Percentiles rank a stretch among this genome's conserved stretches.
Conservation (phyloP, 1,139 yeast genomes). For the Saccharomycopsis hybrid region DNA sequence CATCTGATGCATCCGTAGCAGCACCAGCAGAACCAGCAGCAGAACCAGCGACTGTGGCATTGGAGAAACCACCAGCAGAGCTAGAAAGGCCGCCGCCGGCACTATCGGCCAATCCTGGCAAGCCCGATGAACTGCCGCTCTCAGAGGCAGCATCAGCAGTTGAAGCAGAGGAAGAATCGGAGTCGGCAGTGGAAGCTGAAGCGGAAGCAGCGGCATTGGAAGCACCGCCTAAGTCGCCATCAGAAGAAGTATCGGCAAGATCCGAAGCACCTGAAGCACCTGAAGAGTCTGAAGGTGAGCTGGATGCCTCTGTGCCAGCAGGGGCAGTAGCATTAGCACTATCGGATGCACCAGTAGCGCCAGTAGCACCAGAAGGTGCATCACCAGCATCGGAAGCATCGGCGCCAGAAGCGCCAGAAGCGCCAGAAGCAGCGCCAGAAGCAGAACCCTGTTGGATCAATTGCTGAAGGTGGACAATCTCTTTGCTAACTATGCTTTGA, state of each 20-base stretch:
- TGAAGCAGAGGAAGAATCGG: neutral
- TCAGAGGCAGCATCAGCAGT: neutral
- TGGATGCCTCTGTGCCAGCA: too few species aligned
- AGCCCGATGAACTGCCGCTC: too few species aligned
- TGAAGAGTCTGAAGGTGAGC: too few species aligned
- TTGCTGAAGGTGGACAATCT: neutral
- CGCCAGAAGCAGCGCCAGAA: neutral
- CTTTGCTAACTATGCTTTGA: too few species aligned
- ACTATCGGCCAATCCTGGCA: too few species aligned
- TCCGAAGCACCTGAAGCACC: too few species aligned
- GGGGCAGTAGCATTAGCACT: too few species aligned
- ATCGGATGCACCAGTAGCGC: neutral
- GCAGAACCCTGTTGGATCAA: neutral
- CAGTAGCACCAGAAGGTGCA: neutral
- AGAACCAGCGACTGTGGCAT: too few species aligned
- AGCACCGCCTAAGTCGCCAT: too few species aligned
- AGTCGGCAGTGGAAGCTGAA: neutral
- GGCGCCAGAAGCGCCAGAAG: neutral
- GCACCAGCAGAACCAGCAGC: neutral
- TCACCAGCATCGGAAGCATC: neutral
- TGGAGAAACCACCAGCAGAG: too few species aligned
- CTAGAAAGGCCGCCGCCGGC: neutral
- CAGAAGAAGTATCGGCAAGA: too few species aligned
- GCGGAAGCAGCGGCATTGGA: too few species aligned
- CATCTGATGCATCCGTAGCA: neutral